Base-by-base conservation (phyloP, 75 land plant genomes). In the Gnetum montanum region DNA sequence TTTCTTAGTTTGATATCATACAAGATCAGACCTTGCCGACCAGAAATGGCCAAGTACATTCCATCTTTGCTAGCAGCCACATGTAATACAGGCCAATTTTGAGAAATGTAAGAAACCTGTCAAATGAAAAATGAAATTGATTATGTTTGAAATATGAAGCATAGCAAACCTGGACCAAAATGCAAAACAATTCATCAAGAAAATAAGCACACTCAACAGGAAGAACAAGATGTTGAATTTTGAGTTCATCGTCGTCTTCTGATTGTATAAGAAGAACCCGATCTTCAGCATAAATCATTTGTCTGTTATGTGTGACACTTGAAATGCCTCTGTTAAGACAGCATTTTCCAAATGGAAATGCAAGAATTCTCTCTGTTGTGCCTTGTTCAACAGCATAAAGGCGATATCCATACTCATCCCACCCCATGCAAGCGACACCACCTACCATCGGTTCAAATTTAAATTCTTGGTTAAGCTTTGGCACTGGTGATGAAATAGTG, bases 21-120 rank as follows among this genome's bases (percentile, higher is more conserved):
- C 28, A 95, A 61, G 36, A 95, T 86, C 27, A 95, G 52, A 19
- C 99, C 99, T 69, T 79, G 97, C 6, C 60, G 71, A 37, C 99
- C 99, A 52, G 96, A 88, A 66, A 95, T 81, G 44, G 99, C 99
- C 49, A 95, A 75, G 70, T 76, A 87, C 67, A 75, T 83, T 20
- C 97, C 99, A 79, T 95, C 99, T 67, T 81, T 71, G 66, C 96
- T 93, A 16, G 86, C 86, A 12, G 81, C 91, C 4, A 90, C 92
- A 66, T 95, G 88, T 56, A 77, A 62, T 29, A 95, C 67, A 44
- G 99, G 99, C 99, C 99, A 95, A 50, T 88, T 90, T 36, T 73
- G 85, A 19, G 82, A 72, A 46, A 95, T 81, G 55, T 95, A 95
- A 20, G 99, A 90, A 46, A 83, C 92, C 99, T 95, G 83, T 46